Evolutionary conservation across 2,329 filamentous ascomycete species (phyloP).

Genomic region (Xylariaceae sp.): DNA sequence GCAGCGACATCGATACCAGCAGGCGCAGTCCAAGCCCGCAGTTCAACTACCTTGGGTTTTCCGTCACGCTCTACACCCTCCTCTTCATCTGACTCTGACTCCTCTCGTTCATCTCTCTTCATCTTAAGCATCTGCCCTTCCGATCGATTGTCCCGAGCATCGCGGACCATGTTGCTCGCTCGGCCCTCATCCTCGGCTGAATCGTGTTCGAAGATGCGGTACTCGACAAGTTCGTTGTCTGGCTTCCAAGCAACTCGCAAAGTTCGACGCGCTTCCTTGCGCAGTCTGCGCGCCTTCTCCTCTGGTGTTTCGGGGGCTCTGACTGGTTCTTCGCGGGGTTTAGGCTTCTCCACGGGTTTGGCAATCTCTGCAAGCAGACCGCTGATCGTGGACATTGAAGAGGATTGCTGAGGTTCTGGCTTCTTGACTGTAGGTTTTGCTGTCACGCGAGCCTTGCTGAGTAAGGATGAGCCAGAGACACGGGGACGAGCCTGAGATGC

Average conservation of each 20-base stretch:
- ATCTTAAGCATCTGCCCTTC: constrained; percentile 65
- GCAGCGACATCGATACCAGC: constrained; percentile 41
- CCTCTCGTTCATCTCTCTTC: constrained; percentile 43
- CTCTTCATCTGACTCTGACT: constrained; percentile 55
- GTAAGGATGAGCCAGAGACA: constrained; percentile 32
- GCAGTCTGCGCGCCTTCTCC: constrained; percentile 61
- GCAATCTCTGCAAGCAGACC: constrained; percentile 48
- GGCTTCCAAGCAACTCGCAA: constrained; percentile 68
- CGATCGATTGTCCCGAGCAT: constrained; percentile 67
- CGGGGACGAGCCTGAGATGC: constrained; percentile 17
- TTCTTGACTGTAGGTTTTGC: constrained; percentile 39
- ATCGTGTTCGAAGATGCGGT: constrained; percentile 68
- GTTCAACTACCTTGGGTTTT: constrained; percentile 50
- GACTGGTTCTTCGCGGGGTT: constrained; percentile 36
- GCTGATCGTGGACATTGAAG: constrained; percentile 46
- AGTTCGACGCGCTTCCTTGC: constrained; percentile 68
- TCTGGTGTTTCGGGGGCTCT: constrained; percentile 62
- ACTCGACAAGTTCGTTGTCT: constrained; percentile 60
- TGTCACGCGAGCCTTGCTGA: constrained; percentile 43
- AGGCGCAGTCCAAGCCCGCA: constrained; percentile 50
- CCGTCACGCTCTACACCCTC: constrained; percentile 40
- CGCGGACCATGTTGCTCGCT: constrained; percentile 63
- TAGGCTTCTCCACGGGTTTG: constrained; percentile 47
- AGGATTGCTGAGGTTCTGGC: constrained; percentile 25
- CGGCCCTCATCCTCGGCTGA: constrained; percentile 66